phyloP scores from a whole-genome alignment of 1,284 basidiomycete species.

The Caloboletus firmus region DNA sequence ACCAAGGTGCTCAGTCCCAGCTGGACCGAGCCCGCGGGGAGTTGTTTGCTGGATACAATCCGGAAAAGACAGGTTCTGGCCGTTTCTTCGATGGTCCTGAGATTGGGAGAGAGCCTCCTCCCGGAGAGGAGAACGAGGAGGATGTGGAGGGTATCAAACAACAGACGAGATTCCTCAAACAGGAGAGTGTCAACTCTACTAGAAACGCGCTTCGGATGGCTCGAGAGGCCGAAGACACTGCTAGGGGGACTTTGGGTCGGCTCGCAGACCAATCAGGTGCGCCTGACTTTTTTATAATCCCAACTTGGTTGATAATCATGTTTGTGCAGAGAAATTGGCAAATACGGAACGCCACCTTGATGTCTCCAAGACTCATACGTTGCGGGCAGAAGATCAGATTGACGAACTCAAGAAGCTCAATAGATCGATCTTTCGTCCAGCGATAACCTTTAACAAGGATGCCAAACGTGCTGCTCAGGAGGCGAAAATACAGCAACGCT shows the following conservation, averaged over 20 bases:
- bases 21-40: slow-evolving; percentile 71
- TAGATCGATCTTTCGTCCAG: slow-evolving; percentile 92
- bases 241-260: slow-evolving; percentile 79
- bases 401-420: slow-evolving; percentile 94
- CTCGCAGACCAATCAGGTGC: slow-evolving; percentile 95
- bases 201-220: slow-evolving; percentile 93
- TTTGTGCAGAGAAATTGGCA: slow-evolving; percentile 73
- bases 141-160: slow-evolving; percentile 97
- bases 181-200: slow-evolving; percentile 89
- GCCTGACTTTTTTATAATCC: slow-evolving; percentile 26
- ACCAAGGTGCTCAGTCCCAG: slow-evolving; percentile 50
- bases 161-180: slow-evolving; percentile 88
- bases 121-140: slow-evolving; percentile 88
- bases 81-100: slow-evolving; percentile 66
- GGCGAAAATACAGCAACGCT: slow-evolving; percentile 83
- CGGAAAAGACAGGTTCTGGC: slow-evolving; percentile 55
- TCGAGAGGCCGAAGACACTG: slow-evolving; percentile 95
- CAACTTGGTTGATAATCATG: neutral
- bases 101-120: slow-evolving; percentile 44
- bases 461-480: slow-evolving; percentile 89
- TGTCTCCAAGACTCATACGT: slow-evolving; percentile 87
- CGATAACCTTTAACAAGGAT: slow-evolving; percentile 89
- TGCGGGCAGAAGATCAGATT: slow-evolving; percentile 90
- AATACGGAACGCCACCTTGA: slow-evolving; percentile 97
- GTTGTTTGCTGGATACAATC: slow-evolving; percentile 72